A percentile compares a stretch with the other conserved stretches of the same genome.
phyloP scores from a whole-genome alignment of 208 protist genomes.

The Crithidia sp. region DNA sequence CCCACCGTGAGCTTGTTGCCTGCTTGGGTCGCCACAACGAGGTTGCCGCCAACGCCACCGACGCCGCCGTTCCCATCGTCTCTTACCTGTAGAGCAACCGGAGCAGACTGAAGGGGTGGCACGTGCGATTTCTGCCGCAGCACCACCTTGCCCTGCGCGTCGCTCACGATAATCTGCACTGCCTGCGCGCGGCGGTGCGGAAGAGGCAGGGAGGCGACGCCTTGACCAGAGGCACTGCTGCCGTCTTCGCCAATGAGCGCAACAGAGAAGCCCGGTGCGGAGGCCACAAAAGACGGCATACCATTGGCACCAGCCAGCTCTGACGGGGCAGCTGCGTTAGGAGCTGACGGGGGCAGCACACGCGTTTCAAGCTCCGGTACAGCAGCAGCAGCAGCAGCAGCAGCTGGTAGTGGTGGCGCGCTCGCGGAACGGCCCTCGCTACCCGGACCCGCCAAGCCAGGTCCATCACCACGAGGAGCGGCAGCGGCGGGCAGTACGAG shows the following conservation, averaged over 20 bases:
- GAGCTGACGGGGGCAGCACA: constrained; percentile 8
- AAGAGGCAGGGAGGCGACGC: constrained; percentile 46
- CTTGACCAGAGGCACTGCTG: constrained; percentile 46
- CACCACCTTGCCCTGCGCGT: constrained; percentile 44
- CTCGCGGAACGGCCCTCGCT: too few species aligned
- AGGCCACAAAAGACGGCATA: constrained; percentile 52
- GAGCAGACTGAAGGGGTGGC: constrained; percentile 41
- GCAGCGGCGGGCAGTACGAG: constrained; percentile 53
- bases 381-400: neutral
- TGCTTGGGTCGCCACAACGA: constrained; percentile 14
- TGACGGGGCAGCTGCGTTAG: neutral
- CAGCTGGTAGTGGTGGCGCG: neutral
- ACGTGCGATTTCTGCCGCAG: constrained; percentile 64
- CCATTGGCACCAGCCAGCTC: neutral
- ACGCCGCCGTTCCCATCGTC: constrained; percentile 28
- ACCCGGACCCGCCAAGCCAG: neutral
- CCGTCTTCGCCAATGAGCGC: constrained; percentile 66
- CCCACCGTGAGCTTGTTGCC: constrained; percentile 25
- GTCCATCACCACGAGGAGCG: neutral
- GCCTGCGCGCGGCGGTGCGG: constrained; percentile 52
- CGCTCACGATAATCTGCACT: constrained; percentile 54
- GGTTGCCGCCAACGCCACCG: constrained; percentile 9
- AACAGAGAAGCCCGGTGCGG: constrained; percentile 47
- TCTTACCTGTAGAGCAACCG: constrained; percentile 34
- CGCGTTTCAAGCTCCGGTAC: constrained; percentile 69